A percentile compares a stretch with the other conserved stretches of the same genome.
These are phyloP conservation scores for Metarhizium humberi DNA, from an alignment of 2,329 filamentous ascomycete species.

Conservation along the genomic window DNA sequence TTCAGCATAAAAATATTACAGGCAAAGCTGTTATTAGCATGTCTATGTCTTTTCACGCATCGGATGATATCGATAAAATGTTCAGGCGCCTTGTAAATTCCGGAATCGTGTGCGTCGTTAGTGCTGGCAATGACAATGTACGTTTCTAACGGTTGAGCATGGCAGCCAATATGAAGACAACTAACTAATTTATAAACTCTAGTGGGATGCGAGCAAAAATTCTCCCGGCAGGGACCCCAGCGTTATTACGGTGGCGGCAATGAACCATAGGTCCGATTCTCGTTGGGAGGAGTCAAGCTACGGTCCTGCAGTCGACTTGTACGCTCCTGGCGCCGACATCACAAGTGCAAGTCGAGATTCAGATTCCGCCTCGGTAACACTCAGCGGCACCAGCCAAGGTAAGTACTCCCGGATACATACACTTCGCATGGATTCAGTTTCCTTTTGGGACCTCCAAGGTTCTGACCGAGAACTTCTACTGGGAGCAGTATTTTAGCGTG, in stretches of 20 bases:
- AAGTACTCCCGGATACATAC: neutral
- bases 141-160: slow-evolving; percentile 9
- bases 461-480: neutral
- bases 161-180: slow-evolving; percentile 1
- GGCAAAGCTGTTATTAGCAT: slow-evolving; percentile 55
- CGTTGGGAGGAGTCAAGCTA: slow-evolving; percentile 47
- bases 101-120: slow-evolving; percentile 49
- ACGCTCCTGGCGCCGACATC: slow-evolving; percentile 45
- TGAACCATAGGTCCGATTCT: slow-evolving; percentile 30
- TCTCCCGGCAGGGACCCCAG: slow-evolving; percentile 46
- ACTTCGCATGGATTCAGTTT: neutral
- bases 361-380: slow-evolving; percentile 31
- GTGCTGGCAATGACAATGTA: slow-evolving; percentile 48
- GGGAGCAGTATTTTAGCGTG: too few relatives aligned
- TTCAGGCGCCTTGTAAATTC: slow-evolving; percentile 37
- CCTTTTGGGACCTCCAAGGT: neutral
- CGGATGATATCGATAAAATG: slow-evolving; percentile 44
- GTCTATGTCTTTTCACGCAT: slow-evolving; percentile 45
- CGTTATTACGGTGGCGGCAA: slow-evolving; percentile 51
- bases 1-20: slow-evolving; percentile 25
- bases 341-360: slow-evolving; percentile 42
- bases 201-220: slow-evolving; percentile 37
- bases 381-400: slow-evolving; percentile 52
- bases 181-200: slow-evolving; percentile 6
- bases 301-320: slow-evolving; percentile 42